A percentile compares a stretch with the other conserved stretches of the same genome.
phyloP scores from a whole-genome alignment of 2,329 filamentous ascomycete species.

The Paracorniculantispora psalliotae region DNA sequence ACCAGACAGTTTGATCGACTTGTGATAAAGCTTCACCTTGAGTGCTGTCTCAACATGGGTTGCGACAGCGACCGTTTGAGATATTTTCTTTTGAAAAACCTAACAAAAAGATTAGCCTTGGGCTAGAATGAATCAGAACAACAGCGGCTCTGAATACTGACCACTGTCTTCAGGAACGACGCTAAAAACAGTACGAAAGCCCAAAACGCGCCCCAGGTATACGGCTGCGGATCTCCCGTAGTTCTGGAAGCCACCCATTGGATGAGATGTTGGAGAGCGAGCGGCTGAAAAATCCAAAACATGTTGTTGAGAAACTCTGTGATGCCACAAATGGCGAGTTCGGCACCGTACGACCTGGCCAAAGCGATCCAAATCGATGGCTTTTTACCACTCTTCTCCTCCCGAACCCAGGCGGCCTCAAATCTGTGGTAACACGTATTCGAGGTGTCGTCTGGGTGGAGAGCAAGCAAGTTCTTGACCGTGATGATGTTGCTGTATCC shows the following conservation, averaged over 20 bases:
- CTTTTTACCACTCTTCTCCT: conserved; percentile 12
- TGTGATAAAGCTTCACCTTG: conserved; percentile 79
- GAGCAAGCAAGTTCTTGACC: conserved; percentile 13
- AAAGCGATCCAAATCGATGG: conserved; percentile 12
- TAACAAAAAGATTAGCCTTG: conserved; percentile 34
- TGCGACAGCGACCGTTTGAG: conserved; percentile 38
- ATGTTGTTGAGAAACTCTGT: conserved; percentile 13
- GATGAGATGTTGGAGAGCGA: conserved; percentile 13
- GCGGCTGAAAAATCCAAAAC: conserved; percentile 11
- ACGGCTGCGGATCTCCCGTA: conserved; percentile 12
- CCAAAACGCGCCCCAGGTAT: conserved; percentile 9
- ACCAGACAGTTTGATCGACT: conserved; percentile 77
- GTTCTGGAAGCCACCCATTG: conserved; percentile 13
- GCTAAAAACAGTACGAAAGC: conserved; percentile 36
- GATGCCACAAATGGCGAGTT: conserved; percentile 13
- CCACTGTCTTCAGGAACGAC: conserved; percentile 71
- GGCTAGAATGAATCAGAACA: conserved; percentile 8
- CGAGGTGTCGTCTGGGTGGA: conserved; percentile 13
- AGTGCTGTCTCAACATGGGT: conserved; percentile 86
- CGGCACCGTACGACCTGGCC: conserved; percentile 12
- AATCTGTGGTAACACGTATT: conserved; percentile 13
- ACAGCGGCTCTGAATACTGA: conserved; percentile 11
- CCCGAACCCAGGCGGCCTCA: conserved; percentile 10
- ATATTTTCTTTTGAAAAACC: conserved; percentile 15
- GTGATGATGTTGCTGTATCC: conserved; percentile 13